Evolutionary conservation across 768 basidiomycete species (phyloP).

Genomic region (Hericium rajendrae): DNA sequence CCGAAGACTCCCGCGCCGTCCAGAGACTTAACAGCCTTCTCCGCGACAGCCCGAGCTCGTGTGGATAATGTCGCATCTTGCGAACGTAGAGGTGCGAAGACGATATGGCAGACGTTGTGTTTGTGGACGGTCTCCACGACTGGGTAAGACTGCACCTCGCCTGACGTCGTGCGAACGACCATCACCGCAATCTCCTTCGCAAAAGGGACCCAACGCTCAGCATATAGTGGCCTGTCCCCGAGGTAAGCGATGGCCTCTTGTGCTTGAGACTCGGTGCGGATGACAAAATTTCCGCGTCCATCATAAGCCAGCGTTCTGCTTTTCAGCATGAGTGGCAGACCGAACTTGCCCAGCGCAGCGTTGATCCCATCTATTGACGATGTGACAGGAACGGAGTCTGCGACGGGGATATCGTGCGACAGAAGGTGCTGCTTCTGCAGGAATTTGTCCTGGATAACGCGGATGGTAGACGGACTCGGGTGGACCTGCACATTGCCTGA

Average conservation of each 20-base stretch:
- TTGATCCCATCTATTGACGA: slow-evolving; percentile 40
- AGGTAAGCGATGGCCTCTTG: slow-evolving; percentile 48
- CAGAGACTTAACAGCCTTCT: slow-evolving; percentile 68
- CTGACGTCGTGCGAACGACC: slow-evolving; percentile 76
- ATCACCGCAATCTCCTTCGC: slow-evolving; percentile 89
- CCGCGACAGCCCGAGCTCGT: slow-evolving; percentile 65
- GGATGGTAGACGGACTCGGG: slow-evolving; percentile 75
- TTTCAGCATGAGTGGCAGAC: slow-evolving; percentile 92
- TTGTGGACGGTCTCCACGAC: slow-evolving; percentile 93
- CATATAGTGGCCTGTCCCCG: slow-evolving; percentile 70
- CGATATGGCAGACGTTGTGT: slow-evolving; percentile 87
- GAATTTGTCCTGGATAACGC: slow-evolving; percentile 74
- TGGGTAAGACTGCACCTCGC: slow-evolving; percentile 77
- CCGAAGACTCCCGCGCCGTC: slow-evolving; percentile 92
- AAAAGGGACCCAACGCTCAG: slow-evolving; percentile 90
- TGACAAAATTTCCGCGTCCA: slow-evolving; percentile 83
- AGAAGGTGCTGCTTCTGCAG: slow-evolving; percentile 52
- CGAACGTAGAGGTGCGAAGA: slow-evolving; percentile 77
- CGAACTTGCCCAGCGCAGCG: slow-evolving; percentile 46
- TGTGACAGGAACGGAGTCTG: slow-evolving; percentile 53
- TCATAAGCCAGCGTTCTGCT: slow-evolving; percentile 94
- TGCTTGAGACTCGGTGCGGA: slow-evolving; percentile 45
- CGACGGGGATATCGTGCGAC: slow-evolving; percentile 40
- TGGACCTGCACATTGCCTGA: slow-evolving; percentile 33
- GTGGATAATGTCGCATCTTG: slow-evolving; percentile 41